phyloP scores from a whole-genome alignment of 495 filamentous ascomycete species.

The Neurospora hispaniola region DNA sequence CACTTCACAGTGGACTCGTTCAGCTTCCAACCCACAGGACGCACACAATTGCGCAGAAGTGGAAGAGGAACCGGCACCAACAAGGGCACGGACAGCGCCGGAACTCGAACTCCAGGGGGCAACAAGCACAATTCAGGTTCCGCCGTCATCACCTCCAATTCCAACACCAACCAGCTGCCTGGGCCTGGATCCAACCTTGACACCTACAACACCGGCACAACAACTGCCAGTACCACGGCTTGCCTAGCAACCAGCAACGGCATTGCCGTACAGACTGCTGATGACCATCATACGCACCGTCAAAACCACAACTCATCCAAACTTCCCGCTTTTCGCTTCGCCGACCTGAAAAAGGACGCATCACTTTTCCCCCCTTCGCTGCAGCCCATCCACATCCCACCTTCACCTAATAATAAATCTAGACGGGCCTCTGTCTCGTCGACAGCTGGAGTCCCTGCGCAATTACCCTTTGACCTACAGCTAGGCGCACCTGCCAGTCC shows the following conservation, averaged over 20 bases:
- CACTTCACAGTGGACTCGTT: not conserved
- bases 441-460: constrained; percentile 6
- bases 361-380: constrained; percentile 21
- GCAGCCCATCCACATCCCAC: constrained; percentile 23
- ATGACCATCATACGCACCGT: constrained; percentile 29
- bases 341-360: constrained; percentile 34
- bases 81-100: not conserved
- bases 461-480: constrained; percentile 11
- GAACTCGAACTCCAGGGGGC: not conserved
- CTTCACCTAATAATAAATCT: constrained; percentile 14
- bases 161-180: constrained; percentile 6
- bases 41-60: not conserved
- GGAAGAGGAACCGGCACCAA: not conserved
- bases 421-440: constrained; percentile 21
- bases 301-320: constrained; percentile 41
- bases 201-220: not conserved
- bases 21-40: not conserved
- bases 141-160: constrained; percentile 6
- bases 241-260: not conserved
- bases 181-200: not conserved
- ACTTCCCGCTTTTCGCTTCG: constrained; percentile 38
- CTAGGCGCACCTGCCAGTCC: constrained; percentile 4
- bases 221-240: not conserved
- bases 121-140: not conserved
- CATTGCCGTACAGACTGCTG: not conserved